Evolutionary conservation across 192 early-diverging fungal genomes (phyloP).

Genomic region (Backusella liffmaniae): DNA sequence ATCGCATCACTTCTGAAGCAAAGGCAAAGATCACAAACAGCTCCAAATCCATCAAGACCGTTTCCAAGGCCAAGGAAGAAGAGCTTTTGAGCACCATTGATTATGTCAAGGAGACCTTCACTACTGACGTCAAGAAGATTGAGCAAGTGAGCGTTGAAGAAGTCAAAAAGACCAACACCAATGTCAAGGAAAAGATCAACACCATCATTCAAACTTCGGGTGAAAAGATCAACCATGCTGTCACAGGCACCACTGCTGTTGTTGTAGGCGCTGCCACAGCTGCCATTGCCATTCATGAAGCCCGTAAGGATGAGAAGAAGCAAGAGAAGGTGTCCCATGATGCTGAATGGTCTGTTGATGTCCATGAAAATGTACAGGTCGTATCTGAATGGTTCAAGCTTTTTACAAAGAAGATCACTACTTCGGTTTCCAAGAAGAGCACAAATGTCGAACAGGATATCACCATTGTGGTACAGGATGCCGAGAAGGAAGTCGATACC

Average conservation of each 20-base stretch:
- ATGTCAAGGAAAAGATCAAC: background rate
- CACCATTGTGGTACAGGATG: background rate
- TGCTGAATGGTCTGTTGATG: slow-evolving; percentile 19
- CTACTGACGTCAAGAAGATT: slow-evolving; percentile 9
- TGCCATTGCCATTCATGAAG: background rate
- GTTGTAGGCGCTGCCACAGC: slow-evolving; percentile 10
- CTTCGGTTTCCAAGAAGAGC: background rate
- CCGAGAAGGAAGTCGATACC: slow-evolving; percentile 9
- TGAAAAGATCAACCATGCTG: slow-evolving; percentile 11
- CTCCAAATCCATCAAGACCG: slow-evolving; percentile 7
- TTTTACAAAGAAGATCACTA: background rate
- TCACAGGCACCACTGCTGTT: background rate
- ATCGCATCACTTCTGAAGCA: slow-evolving; percentile 10
- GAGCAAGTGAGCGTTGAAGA: slow-evolving; percentile 10
- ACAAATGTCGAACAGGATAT: background rate
- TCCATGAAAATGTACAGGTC: slow-evolving; percentile 9
- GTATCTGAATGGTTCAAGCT: slow-evolving; percentile 14
- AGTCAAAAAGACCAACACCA: background rate
- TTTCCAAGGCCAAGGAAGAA: slow-evolving; percentile 10
- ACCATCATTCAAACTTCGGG: background rate
- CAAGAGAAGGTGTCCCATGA: background rate
- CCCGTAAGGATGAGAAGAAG: slow-evolving; percentile 2
- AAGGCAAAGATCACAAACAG: background rate
- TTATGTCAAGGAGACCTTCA: slow-evolving; percentile 8
- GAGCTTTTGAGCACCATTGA: slow-evolving; percentile 9